Conservation (phyloP, 192 early-diverging fungal species). For the Coemansia furcata region DNA sequence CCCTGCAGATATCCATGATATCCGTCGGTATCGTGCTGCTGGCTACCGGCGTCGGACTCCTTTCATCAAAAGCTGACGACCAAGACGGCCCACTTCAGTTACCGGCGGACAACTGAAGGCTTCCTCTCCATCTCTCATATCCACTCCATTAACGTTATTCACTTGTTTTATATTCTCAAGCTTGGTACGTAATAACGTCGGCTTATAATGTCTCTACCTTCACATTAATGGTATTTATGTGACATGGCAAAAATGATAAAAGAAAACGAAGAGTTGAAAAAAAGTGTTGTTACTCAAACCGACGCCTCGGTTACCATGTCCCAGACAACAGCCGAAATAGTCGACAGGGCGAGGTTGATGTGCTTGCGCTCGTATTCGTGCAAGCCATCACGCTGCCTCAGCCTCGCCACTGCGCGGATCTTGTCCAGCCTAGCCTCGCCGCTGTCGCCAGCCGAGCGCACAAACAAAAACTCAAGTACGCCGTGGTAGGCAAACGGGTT, state of each 20-base stretch:
- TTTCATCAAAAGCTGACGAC: constrained; percentile 55
- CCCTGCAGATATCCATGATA: constrained; percentile 64
- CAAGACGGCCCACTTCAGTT: constrained; percentile 35
- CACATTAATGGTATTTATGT: background rate
- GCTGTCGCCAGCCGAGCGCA: constrained; percentile 19
- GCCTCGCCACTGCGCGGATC: constrained; percentile 34
- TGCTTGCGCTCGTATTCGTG: constrained; percentile 54
- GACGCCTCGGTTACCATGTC: constrained; percentile 21
- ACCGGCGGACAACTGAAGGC: constrained; percentile 9
- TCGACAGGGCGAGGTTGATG: constrained; percentile 49
- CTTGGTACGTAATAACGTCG: background rate
- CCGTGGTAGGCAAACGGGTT: constrained; percentile 48
- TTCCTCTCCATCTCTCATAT: background rate
- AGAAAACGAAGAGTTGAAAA: background rate
- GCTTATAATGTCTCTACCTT: background rate
- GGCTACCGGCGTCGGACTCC: constrained; percentile 61
- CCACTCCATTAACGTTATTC: too few species aligned
- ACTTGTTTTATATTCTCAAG: background rate
- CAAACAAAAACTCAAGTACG: constrained; percentile 47
- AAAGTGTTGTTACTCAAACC: background rate
- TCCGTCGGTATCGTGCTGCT: constrained; percentile 65
- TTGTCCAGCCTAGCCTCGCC: constrained; percentile 18
- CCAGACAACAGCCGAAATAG: constrained; percentile 49
- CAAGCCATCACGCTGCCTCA: constrained; percentile 33
- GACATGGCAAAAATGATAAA: background rate